phyloP scores from a whole-genome alignment of 148 eudicot species.

The Cornus florida region DNA sequence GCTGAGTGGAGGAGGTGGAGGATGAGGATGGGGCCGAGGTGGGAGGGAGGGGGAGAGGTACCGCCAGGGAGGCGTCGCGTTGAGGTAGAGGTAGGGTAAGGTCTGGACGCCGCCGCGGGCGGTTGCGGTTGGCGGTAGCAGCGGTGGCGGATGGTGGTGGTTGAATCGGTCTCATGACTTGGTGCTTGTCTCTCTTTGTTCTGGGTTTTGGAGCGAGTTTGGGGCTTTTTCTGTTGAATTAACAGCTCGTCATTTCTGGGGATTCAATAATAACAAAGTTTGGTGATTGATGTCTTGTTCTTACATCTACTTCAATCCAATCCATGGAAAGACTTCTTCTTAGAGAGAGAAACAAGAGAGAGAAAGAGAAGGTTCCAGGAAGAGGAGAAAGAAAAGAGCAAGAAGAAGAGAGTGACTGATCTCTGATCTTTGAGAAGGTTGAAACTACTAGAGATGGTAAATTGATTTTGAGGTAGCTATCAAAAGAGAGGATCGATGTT shows the following conservation, averaged over 20 bases:
- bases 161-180: constrained; percentile 1
- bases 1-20: not conserved
- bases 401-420: not conserved
- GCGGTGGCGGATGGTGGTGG: not conserved
- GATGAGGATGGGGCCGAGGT: not conserved
- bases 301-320: not conserved
- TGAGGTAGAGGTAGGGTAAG: constrained; percentile 5
- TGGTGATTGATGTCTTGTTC: not conserved
- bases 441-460: too few species aligned
- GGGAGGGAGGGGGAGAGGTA: constrained; percentile 2
- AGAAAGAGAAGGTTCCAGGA: not conserved
- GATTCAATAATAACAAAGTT: not conserved
- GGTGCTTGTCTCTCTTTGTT: not conserved
- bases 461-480: not conserved
- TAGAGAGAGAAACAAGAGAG: not conserved
- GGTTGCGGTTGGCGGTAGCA: not conserved
- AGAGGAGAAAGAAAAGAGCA: not conserved
- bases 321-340: not conserved
- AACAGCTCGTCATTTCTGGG: not conserved
- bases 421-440: too few species aligned
- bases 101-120: not conserved
- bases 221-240: too few species aligned
- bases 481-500: not conserved
- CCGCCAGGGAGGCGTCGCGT: not conserved
- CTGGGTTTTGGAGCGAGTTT: not conserved